Conservation (phyloP, 352 stramenopile species). For the Elongisporangium senticosum region DNA sequence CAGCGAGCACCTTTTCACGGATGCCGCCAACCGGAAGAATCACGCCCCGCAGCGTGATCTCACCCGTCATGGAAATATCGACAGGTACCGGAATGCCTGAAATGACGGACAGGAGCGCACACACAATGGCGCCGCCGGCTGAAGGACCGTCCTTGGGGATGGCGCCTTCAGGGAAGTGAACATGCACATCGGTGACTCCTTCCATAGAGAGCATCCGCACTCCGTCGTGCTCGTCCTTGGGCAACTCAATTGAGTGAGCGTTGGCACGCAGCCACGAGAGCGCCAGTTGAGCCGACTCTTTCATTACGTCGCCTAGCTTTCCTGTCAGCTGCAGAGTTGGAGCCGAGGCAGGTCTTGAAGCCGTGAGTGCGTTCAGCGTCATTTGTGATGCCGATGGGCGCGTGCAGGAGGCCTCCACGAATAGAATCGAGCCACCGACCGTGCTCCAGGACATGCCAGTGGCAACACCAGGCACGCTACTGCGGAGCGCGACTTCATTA, state of each 20-base stretch:
- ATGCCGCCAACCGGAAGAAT: conserved; percentile 90
- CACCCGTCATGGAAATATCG: conserved; percentile 86
- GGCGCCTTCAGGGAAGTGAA: conserved; percentile 87
- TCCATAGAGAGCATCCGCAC: conserved; percentile 38
- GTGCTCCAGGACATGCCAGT: conserved; percentile 85
- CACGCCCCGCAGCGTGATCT: conserved; percentile 83
- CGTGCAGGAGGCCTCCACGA: conserved; percentile 82
- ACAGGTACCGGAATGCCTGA: conserved; percentile 54
- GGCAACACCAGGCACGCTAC: conserved; percentile 55
- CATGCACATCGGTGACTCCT: conserved; percentile 68
- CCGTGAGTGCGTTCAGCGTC: conserved; percentile 17
- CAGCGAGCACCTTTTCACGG: conserved; percentile 86
- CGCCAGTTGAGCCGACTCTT: conserved; percentile 82
- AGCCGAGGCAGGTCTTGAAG: conserved; percentile 8
- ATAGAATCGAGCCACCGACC: conserved; percentile 73
- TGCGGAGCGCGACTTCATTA: conserved; percentile 69
- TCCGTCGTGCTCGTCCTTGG: conserved; percentile 13
- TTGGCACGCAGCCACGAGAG: conserved; percentile 79
- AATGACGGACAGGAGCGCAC: conserved; percentile 75
- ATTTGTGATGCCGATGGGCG: conserved; percentile 20
- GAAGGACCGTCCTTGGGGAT: conserved; percentile 89
- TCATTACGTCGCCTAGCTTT: conserved; percentile 85
- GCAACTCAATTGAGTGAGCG: conserved; percentile 45
- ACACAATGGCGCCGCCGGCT: conserved; percentile 83
- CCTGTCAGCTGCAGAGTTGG: conserved; percentile 61